These are phyloP conservation scores for Hypholoma sublateritium DNA, from an alignment of 768 basidiomycete species.

Conservation along the genomic window DNA sequence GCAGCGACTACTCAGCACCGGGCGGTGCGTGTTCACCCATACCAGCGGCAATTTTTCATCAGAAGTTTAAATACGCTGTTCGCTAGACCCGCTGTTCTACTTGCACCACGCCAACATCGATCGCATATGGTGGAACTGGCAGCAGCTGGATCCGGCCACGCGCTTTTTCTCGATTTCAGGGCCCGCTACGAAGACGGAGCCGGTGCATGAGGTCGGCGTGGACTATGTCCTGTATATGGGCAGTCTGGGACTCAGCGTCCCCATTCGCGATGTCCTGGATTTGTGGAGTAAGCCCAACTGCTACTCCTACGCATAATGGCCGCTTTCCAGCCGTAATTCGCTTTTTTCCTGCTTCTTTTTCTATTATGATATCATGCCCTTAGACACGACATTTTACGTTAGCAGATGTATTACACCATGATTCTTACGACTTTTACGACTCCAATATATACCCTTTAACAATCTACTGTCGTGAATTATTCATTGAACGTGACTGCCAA, in stretches of 20 bases:
- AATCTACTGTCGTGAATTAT: too few species aligned
- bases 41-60: not conserved
- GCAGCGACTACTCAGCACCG: conserved; percentile 33
- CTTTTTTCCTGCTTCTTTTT: too few species aligned
- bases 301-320: conserved; percentile 20
- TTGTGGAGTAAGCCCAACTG: conserved; percentile 28
- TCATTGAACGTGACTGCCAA: too few species aligned
- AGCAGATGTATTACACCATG: too few species aligned
- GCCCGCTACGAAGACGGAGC: conserved; percentile 24
- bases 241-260: conserved; percentile 23
- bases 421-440: too few species aligned
- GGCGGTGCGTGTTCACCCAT: conserved; percentile 26
- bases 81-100: conserved; percentile 28
- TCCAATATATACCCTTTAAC: too few species aligned
- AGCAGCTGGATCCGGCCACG: conserved; percentile 12
- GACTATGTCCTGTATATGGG: conserved; percentile 29
- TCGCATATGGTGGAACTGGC: conserved; percentile 42
- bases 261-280: conserved; percentile 35
- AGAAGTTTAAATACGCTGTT: not conserved
- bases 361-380: too few species aligned
- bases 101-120: conserved; percentile 38
- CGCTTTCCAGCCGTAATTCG: too few species aligned
- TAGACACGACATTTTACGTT: too few species aligned
- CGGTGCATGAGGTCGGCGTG: conserved; percentile 30
- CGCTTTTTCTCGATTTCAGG: conserved; percentile 35